Evolutionary conservation across 306 rosid species (phyloP).

Genomic region (Crataegus laevigata): DNA sequence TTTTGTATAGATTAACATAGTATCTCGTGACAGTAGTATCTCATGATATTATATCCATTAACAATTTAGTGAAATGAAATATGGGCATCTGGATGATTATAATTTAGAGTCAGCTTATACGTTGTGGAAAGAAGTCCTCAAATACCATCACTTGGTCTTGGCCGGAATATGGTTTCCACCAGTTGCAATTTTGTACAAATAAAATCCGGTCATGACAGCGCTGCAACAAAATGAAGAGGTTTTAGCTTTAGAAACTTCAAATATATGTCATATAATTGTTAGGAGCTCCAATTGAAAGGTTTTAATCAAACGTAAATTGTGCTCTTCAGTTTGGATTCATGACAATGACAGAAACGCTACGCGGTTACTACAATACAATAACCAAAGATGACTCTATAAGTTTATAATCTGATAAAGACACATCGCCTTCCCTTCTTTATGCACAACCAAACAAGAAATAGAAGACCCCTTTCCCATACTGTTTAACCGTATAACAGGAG

Average conservation of each 20-base stretch:
- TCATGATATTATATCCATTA: constrained; percentile 1
- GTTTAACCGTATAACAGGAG: not conserved
- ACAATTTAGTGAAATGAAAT: not conserved
- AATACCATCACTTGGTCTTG: constrained; percentile 44
- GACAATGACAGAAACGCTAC: not conserved
- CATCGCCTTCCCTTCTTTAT: not conserved
- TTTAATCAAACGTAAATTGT: not conserved
- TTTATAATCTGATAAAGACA: not conserved
- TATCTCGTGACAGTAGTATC: not conserved
- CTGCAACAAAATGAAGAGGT: constrained; percentile 36
- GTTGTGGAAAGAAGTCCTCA: not conserved
- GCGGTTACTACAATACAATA: not conserved
- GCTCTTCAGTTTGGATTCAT: not conserved
- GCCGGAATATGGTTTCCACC: constrained; percentile 82
- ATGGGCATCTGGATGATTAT: not conserved
- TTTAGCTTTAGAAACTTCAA: not conserved
- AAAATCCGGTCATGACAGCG: constrained; percentile 66
- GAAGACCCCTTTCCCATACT: too few relatives aligned
- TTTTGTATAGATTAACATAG: not conserved
- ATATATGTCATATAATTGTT: not conserved
- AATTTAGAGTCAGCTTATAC: not conserved
- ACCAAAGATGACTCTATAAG: not conserved
- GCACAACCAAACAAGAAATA: not conserved
- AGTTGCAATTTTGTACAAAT: constrained; percentile 65
- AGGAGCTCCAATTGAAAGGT: not conserved